Conservation (phyloP, 1,139 yeast species). For the Magnusiomyces ingens region DNA sequence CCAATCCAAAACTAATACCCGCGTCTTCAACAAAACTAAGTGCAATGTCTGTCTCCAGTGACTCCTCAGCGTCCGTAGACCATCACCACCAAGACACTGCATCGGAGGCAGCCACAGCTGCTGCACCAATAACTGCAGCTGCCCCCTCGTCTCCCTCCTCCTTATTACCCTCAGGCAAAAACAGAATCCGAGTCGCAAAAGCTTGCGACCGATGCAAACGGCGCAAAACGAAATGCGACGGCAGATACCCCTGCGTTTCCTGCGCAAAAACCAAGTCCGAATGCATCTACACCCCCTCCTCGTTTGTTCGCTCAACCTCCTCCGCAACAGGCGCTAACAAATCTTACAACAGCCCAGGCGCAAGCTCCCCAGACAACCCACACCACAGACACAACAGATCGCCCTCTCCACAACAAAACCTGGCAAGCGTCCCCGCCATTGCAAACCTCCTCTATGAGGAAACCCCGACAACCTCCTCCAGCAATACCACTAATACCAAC, state of each 20-base stretch:
- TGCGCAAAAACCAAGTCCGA: constrained; percentile 42
- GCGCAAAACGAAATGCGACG: constrained; percentile 59
- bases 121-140: not conserved
- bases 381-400: too few relatives aligned
- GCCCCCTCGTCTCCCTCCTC: not conserved
- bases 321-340: too few relatives aligned
- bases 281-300: constrained; percentile 33
- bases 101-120: not conserved
- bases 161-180: not conserved
- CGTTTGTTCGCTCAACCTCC: not conserved
- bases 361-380: too few relatives aligned
- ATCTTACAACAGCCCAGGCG: too few relatives aligned
- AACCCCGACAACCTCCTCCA: too few relatives aligned
- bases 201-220: constrained; percentile 58
- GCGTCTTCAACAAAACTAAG: too few relatives aligned
- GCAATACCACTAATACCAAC: too few relatives aligned
- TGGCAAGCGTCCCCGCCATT: too few relatives aligned
- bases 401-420: too few relatives aligned
- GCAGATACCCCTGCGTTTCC: constrained; percentile 47
- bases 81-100: not conserved
- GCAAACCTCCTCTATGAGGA: too few relatives aligned
- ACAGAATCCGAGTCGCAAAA: constrained; percentile 37
- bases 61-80: not conserved
- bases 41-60: not conserved
- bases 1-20: too few relatives aligned